Evolutionary conservation across 192 early-diverging fungal species (phyloP).

Genomic region (Podila epicladia): DNA sequence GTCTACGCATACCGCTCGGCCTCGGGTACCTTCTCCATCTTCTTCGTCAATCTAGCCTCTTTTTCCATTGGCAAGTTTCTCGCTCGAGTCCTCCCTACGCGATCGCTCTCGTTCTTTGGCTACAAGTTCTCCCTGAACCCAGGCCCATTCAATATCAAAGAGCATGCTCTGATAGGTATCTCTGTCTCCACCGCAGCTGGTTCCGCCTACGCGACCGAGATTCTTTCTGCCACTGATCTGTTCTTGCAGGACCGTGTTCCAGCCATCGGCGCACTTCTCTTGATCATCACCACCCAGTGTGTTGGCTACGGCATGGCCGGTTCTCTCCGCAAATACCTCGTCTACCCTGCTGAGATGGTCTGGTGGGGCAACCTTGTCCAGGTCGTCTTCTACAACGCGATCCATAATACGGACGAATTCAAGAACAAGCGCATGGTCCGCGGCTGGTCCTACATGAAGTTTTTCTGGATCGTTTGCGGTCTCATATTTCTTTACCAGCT

Average conservation of each 20-base stretch:
- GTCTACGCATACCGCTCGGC: conserved; percentile 51
- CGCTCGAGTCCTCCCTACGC: conserved; percentile 15
- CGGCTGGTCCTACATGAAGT: conserved; percentile 31
- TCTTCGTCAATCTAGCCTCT: conserved; percentile 48
- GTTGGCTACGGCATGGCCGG: conserved; percentile 46
- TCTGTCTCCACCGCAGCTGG: conserved; percentile 56
- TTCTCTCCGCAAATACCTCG: conserved; percentile 68
- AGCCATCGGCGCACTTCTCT: conserved; percentile 13
- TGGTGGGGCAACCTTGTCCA: conserved; percentile 83
- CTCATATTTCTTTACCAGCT: conserved; percentile 61
- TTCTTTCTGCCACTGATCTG: conserved; percentile 25
- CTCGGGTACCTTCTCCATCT: conserved; percentile 21
- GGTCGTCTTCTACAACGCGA: conserved; percentile 56
- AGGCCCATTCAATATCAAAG: conserved; percentile 70
- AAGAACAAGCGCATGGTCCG: conserved; percentile 8
- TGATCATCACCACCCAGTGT: conserved; percentile 39
- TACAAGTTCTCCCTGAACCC: conserved; percentile 25
- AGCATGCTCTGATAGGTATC: conserved; percentile 70
- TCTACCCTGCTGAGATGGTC: conserved; percentile 85
- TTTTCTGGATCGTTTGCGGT: conserved; percentile 53
- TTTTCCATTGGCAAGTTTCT: conserved; percentile 36
- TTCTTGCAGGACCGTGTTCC: conserved; percentile 21
- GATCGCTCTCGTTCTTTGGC: conserved; percentile 1
- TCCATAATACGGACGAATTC: conserved; percentile 40
- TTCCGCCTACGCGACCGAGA: conserved; percentile 60